These are phyloP conservation scores for Arabidopsis thaliana DNA, from an alignment of 345 rosid species.

Conservation along the genomic window TAIR10.1 NC_003076.8:24715001-24715500, in stretches of 20 bases:
- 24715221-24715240: slow-evolving; percentile 73
- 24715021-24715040: neutral
- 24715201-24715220: slow-evolving; percentile 55
- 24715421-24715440: slow-evolving; percentile 77
- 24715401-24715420: slow-evolving; percentile 62
- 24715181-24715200: neutral
- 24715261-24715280: slow-evolving; percentile 93
- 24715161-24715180: slow-evolving; percentile 8
- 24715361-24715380: slow-evolving; percentile 9
- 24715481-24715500: slow-evolving; percentile 81
- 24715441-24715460: slow-evolving; percentile 61
- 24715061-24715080: slow-evolving; percentile 64
- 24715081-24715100: slow-evolving; percentile 95
- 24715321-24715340: slow-evolving; percentile 3
- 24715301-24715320: slow-evolving; percentile 29
- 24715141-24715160: slow-evolving; percentile 17
- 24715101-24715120: slow-evolving; percentile 75
- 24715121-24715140: slow-evolving; percentile 94
- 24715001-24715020: slow-evolving; percentile 2
- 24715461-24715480: slow-evolving; percentile 65
- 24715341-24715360: neutral
- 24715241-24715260: slow-evolving; percentile 72
- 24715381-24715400: slow-evolving; percentile 12
- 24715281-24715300: slow-evolving; percentile 83
- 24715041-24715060: neutral